These are phyloP conservation scores for Phanerochaete carnosa DNA, from an alignment of 768 basidiomycete species.

Conservation along the genomic window DNA sequence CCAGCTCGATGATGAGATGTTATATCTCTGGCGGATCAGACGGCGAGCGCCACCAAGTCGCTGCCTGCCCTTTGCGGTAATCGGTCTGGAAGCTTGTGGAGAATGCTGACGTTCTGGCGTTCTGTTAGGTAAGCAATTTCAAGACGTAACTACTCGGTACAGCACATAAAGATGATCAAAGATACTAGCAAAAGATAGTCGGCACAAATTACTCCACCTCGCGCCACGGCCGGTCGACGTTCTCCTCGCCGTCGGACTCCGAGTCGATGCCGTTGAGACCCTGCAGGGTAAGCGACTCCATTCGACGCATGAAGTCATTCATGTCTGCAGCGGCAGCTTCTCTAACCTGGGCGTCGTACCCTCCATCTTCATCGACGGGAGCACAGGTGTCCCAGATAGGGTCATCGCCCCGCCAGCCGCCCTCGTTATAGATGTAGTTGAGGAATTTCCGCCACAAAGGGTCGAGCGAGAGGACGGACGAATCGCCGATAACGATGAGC, in stretches of 20 bases:
- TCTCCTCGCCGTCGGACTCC: conserved; percentile 11
- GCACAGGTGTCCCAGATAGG: conserved; percentile 31
- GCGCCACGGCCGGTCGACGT: conserved; percentile 18
- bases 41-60: conserved; percentile 1
- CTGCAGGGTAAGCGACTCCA: conserved; percentile 23
- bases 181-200: not conserved
- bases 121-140: not conserved
- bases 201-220: conserved; percentile 10
- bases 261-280: conserved; percentile 1
- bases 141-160: not conserved
- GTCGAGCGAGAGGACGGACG: conserved; percentile 53
- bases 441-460: conserved; percentile 59
- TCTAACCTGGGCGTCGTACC: conserved; percentile 33
- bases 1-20: not conserved
- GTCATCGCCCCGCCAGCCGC: conserved; percentile 50
- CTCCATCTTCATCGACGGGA: conserved; percentile 34
- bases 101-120: not conserved
- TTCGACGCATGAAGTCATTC: conserved; percentile 30
- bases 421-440: conserved; percentile 46
- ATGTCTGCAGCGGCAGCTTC: conserved; percentile 30
- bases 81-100: too few species aligned
- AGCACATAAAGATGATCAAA: not conserved
- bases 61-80: not conserved
- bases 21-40: not conserved
- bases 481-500: conserved; percentile 61